phyloP scores from a whole-genome alignment of 352 stramenopile species.

The Albugo laibachii region DNA sequence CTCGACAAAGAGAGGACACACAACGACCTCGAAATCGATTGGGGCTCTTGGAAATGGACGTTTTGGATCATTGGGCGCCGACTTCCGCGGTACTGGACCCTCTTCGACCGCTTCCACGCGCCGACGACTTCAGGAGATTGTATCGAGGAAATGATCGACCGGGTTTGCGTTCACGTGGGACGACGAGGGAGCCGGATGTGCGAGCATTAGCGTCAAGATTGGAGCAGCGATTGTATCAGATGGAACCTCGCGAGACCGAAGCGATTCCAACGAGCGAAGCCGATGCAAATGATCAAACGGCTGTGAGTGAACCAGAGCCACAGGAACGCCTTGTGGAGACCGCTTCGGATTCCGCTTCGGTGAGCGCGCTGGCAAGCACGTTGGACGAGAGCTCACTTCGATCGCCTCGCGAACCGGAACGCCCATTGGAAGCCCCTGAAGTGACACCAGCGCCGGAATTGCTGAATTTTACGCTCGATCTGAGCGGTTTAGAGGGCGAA shows the following conservation, averaged over 20 bases:
- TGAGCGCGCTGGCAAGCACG: conserved; percentile 65
- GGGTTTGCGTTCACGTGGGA: not conserved
- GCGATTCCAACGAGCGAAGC: not conserved
- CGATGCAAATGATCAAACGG: conserved; percentile 1
- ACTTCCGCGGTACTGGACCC: too few relatives aligned
- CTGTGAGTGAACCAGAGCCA: not conserved
- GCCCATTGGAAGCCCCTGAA: conserved; percentile 11
- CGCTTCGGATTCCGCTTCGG: conserved; percentile 41
- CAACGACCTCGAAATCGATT: too few relatives aligned
- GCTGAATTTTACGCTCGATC: conserved; percentile 70
- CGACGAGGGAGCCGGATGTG: conserved; percentile 20
- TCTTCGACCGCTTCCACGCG: too few relatives aligned
- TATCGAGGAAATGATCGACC: conserved; percentile 15
- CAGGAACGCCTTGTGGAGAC: conserved; percentile 7
- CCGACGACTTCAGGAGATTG: too few relatives aligned
- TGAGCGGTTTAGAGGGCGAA: conserved; percentile 1
- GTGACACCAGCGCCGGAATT: conserved; percentile 21
- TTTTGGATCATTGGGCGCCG: too few relatives aligned
- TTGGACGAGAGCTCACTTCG: conserved; percentile 62
- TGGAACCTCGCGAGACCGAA: not conserved
- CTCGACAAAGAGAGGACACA: too few relatives aligned
- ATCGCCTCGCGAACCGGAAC: conserved; percentile 18
- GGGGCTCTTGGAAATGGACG: too few relatives aligned
- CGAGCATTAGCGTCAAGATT: conserved; percentile 50
- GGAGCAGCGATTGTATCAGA: conserved; percentile 25